phyloP scores from a whole-genome alignment of 2,329 filamentous ascomycete genomes.

The Exserohilum turcica region DNA sequence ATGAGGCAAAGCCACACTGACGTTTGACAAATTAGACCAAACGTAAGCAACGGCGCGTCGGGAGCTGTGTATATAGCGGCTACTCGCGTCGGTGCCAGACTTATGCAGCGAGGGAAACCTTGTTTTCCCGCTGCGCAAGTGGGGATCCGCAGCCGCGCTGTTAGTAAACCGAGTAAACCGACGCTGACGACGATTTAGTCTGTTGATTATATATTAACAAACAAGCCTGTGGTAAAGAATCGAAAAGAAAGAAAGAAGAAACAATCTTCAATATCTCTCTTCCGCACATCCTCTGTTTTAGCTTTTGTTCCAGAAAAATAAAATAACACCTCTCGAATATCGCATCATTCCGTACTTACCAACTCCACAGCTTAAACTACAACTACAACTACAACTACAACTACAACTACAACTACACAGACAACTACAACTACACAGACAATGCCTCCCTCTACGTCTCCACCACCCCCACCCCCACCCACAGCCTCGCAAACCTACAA shows the following conservation, averaged over 20 bases:
- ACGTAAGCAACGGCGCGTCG: background rate
- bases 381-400: too few relatives aligned
- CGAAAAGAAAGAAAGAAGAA: background rate
- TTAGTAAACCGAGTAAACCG: too few relatives aligned
- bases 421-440: too few relatives aligned
- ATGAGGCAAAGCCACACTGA: background rate
- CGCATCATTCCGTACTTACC: too few relatives aligned
- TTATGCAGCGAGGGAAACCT: background rate
- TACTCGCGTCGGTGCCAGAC: background rate
- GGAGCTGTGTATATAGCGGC: background rate
- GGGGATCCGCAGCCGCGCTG: background rate
- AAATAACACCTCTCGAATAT: too few relatives aligned
- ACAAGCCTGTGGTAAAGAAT: background rate
- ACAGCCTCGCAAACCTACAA: slow-evolving; percentile 16
- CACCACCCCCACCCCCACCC: background rate
- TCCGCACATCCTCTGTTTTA: too few relatives aligned
- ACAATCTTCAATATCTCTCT: background rate
- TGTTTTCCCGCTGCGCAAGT: background rate
- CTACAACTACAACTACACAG: too few relatives aligned
- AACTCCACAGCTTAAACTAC: too few relatives aligned
- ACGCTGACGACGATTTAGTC: too few relatives aligned
- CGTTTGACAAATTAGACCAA: background rate
- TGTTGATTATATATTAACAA: background rate
- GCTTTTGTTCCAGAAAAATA: too few relatives aligned
- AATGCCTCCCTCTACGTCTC: background rate